Percentiles rank a stretch among this genome's conserved stretches.
Conservation (phyloP, 2,329 filamentous ascomycete species). For the Cryphonectria naterciae region DNA sequence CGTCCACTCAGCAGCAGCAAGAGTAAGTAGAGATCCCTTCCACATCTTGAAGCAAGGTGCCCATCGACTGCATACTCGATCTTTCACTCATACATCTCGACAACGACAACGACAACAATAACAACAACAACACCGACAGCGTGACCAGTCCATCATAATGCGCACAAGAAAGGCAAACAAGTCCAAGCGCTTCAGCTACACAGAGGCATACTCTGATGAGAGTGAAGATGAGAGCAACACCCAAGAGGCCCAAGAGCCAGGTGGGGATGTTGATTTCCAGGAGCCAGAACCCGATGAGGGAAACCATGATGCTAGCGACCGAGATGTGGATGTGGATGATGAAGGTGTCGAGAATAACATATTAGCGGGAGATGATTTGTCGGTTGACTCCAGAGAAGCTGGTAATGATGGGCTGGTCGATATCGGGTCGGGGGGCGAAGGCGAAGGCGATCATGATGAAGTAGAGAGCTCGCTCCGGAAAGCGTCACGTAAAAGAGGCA, state of each 20-base stretch:
- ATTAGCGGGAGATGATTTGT: not conserved
- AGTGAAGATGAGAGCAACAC: conserved; percentile 22
- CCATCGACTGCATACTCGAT: not conserved
- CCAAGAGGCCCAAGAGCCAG: conserved; percentile 5
- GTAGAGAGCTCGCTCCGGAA: not conserved
- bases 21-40: too few species aligned
- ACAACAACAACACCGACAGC: not conserved
- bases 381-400: not conserved
- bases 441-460: conserved; percentile 5
- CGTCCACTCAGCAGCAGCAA: not conserved
- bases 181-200: conserved; percentile 24
- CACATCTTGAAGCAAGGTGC: not conserved
- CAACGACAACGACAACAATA: not conserved
- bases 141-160: conserved; percentile 5
- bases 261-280: conserved; percentile 11
- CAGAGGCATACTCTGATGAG: conserved; percentile 23
- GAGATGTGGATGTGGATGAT: conserved; percentile 6
- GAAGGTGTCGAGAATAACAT: not conserved
- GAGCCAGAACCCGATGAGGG: not conserved
- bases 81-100: not conserved
- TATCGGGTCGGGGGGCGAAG: conserved; percentile 4
- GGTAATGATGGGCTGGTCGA: not conserved
- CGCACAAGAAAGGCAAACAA: conserved; percentile 29
- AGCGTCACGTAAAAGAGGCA: not conserved
- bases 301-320: conserved; percentile 7